Evolutionary conservation across 352 stramenopile species (phyloP).

Genomic region (Globisporangium nodosum): DNA sequence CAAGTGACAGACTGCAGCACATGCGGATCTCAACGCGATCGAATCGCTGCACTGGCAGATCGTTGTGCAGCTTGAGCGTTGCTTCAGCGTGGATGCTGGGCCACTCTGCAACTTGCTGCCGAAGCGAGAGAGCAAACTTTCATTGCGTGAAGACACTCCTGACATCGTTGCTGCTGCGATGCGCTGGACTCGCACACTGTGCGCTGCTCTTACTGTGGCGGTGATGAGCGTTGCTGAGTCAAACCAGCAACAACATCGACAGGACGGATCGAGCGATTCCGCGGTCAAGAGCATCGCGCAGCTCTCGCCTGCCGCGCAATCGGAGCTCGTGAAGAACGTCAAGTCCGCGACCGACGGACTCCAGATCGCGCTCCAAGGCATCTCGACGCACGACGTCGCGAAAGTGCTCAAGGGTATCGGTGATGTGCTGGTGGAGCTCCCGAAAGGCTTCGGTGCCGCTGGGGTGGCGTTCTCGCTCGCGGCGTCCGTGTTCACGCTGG

Average conservation of each 20-base stretch:
- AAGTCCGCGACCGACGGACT: constrained; percentile 40
- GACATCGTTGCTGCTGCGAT: not conserved
- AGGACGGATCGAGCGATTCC: not conserved
- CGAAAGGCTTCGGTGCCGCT: constrained; percentile 26
- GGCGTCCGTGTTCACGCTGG: constrained; percentile 25
- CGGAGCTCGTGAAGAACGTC: constrained; percentile 21
- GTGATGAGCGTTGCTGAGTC: too few relatives aligned
- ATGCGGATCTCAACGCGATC: too few relatives aligned
- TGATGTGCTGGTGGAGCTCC: constrained; percentile 27
- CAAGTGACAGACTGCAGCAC: too few relatives aligned
- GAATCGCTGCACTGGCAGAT: too few relatives aligned
- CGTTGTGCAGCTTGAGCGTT: too few relatives aligned
- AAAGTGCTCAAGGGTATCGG: constrained; percentile 36
- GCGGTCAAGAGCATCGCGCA: constrained; percentile 12
- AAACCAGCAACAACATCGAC: not conserved
- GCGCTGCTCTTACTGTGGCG: not conserved
- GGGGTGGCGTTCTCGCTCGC: constrained; percentile 41
- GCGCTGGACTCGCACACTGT: not conserved
- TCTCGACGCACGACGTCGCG: constrained; percentile 20
- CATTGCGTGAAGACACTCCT: too few relatives aligned
- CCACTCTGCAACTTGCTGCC: too few relatives aligned
- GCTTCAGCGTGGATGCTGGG: too few relatives aligned
- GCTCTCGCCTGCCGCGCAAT: constrained; percentile 1
- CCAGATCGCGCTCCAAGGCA: constrained; percentile 29
- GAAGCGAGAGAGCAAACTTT: not conserved